phyloP scores from a whole-genome alignment of 352 stramenopile species.

The Globisporangium viniferum region DNA sequence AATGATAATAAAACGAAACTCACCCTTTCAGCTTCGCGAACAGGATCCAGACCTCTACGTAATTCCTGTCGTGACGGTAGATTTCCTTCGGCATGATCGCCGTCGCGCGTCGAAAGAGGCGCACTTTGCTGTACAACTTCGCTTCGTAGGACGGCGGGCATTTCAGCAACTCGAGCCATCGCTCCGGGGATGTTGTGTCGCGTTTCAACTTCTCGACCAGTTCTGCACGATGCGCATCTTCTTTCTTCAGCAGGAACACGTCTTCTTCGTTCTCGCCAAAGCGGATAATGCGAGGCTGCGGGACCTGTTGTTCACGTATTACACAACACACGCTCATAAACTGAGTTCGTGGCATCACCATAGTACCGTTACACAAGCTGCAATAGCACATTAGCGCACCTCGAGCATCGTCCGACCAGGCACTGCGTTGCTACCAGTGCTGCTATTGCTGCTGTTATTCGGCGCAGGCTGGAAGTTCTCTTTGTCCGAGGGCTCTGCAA shows the following conservation, averaged over 20 bases:
- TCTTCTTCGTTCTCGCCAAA: conserved; percentile 63
- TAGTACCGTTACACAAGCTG: not conserved
- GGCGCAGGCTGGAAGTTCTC: conserved; percentile 36
- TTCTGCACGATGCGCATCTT: conserved; percentile 33
- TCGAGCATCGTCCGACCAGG: conserved; percentile 14
- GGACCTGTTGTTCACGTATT: conserved; percentile 8
- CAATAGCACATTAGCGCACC: conserved; percentile 2
- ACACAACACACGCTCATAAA: not conserved
- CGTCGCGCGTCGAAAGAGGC: conserved; percentile 42
- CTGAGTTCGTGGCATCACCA: not conserved
- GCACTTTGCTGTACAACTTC: conserved; percentile 36
- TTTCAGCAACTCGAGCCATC: conserved; percentile 58
- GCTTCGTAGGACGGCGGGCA: conserved; percentile 39
- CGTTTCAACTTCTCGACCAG: conserved; percentile 52
- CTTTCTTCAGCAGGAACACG: conserved; percentile 55
- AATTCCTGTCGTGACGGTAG: conserved; percentile 29
- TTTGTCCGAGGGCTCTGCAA: conserved; percentile 23
- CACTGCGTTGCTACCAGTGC: conserved; percentile 1
- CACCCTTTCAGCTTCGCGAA: conserved; percentile 49
- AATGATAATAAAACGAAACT: conserved; percentile 3
- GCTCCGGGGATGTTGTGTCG: conserved; percentile 34
- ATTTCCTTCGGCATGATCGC: conserved; percentile 33
- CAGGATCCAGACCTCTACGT: conserved; percentile 63
- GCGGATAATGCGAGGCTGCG: conserved; percentile 32
- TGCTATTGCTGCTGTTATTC: conserved; percentile 16